These are phyloP conservation scores for Chimonanthus salicifolius DNA, from an alignment of 164 flowering plant genomes.

Conservation along the genomic window DNA sequence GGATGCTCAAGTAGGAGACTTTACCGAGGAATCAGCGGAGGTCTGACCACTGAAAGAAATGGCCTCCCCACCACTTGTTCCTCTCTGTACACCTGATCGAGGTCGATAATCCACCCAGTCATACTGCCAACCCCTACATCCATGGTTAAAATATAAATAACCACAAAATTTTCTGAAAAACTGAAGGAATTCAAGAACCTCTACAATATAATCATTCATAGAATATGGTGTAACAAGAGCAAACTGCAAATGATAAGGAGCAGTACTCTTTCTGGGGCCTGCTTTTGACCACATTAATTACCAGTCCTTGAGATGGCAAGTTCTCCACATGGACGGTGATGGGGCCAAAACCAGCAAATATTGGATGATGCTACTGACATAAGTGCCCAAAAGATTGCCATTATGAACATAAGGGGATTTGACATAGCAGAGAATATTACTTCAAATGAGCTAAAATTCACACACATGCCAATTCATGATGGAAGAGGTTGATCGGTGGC, in stretches of 20 bases:
- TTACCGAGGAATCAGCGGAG: conserved; percentile 74
- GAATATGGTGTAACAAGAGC: background rate
- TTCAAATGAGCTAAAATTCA: too few relatives aligned
- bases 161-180: background rate
- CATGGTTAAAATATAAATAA: conserved; percentile 4
- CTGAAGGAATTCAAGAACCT: too few relatives aligned
- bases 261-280: background rate
- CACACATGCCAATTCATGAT: too few relatives aligned
- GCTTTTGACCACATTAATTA: background rate
- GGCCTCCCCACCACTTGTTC: conserved; percentile 77
- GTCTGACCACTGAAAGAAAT: conserved; percentile 82
- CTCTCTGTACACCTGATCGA: conserved; percentile 69
- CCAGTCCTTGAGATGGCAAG: background rate
- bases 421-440: too few relatives aligned
- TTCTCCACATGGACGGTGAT: background rate
- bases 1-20: background rate
- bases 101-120: conserved; percentile 91
- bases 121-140: conserved; percentile 55
- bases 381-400: too few relatives aligned
- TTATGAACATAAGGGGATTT: too few relatives aligned
- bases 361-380: too few relatives aligned
- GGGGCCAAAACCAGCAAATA: background rate
- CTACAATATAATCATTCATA: background rate
- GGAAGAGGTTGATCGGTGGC: too few relatives aligned
- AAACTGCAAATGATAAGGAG: background rate